These are phyloP conservation scores for Podosphaera leucotricha DNA, from an alignment of 2,329 filamentous ascomycete species.

Conservation along the genomic window DNA sequence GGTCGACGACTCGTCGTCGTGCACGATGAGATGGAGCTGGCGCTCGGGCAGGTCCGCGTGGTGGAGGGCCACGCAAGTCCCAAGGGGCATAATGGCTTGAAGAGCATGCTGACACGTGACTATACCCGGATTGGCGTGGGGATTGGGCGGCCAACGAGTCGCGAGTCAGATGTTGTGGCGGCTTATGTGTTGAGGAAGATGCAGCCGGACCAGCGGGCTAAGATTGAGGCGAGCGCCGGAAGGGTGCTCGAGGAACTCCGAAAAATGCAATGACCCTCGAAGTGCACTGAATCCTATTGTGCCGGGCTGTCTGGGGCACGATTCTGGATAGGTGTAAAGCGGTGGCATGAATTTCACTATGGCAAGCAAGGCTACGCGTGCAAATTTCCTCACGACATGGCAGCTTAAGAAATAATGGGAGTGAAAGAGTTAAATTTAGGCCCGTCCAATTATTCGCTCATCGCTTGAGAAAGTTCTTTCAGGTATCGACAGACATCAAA, in stretches of 20 bases:
- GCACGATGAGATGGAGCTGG: slow-evolving; percentile 68
- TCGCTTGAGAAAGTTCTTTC: too few relatives aligned
- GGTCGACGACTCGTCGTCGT: slow-evolving; percentile 44
- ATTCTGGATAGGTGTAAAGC: too few relatives aligned
- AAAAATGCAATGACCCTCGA: slow-evolving; percentile 6
- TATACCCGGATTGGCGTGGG: slow-evolving; percentile 50
- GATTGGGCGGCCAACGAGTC: slow-evolving; percentile 57
- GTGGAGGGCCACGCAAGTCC: slow-evolving; percentile 38
- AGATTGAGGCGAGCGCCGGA: slow-evolving; percentile 11
- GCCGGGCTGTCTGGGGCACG: too few relatives aligned
- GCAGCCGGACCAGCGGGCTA: slow-evolving; percentile 9
- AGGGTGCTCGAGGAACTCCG: slow-evolving; percentile 11
- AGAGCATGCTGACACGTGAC: slow-evolving; percentile 28
- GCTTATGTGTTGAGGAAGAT: slow-evolving; percentile 44
- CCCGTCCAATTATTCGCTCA: too few relatives aligned
- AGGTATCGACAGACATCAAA: too few relatives aligned
- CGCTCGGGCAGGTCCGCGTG: slow-evolving; percentile 42
- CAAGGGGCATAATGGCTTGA: slow-evolving; percentile 53
- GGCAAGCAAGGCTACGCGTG: too few relatives aligned
- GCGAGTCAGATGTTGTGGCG: slow-evolving; percentile 43
- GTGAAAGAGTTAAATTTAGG: too few relatives aligned
- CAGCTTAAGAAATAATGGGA: too few relatives aligned
- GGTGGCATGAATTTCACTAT: too few relatives aligned
- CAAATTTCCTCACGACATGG: too few relatives aligned
- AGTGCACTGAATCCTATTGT: too few relatives aligned